These are phyloP conservation scores for Botrytis cinerea DNA, from an alignment of 2,329 filamentous ascomycete genomes.

Conservation along the genomic window DNA sequence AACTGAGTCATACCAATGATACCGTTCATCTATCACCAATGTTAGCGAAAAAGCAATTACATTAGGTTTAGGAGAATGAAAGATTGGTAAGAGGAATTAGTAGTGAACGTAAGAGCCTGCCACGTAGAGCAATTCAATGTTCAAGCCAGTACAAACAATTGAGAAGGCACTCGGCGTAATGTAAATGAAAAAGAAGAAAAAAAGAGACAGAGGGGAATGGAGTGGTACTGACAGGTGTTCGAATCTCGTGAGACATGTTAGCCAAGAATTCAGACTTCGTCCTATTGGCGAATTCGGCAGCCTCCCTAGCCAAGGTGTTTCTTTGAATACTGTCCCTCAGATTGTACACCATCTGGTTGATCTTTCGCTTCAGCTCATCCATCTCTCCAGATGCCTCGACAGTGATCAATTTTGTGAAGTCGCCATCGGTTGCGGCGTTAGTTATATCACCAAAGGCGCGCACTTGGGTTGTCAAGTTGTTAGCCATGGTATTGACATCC, in stretches of 20 bases:
- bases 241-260: slow-evolving; percentile 98
- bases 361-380: slow-evolving; percentile 98
- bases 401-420: slow-evolving; percentile 95
- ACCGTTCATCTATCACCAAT: slow-evolving; percentile 25
- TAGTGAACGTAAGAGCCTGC: background rate
- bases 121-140: background rate
- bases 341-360: slow-evolving; percentile 99
- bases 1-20: slow-evolving; percentile 75
- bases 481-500: slow-evolving; percentile 46
- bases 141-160: background rate
- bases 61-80: background rate
- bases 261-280: slow-evolving; percentile 98
- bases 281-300: slow-evolving; percentile 94
- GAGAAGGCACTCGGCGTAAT: background rate
- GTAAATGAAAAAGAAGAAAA: background rate
- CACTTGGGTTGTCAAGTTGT: slow-evolving; percentile 90
- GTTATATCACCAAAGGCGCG: slow-evolving; percentile 97
- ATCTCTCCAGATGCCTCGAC: slow-evolving; percentile 98
- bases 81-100: background rate
- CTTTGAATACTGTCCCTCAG: slow-evolving; percentile 93
- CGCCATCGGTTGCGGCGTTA: slow-evolving; percentile 94
- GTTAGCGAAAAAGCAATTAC: slow-evolving; percentile 5
- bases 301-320: slow-evolving; percentile 93
- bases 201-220: background rate
- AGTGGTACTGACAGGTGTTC: slow-evolving; percentile 72